These are phyloP conservation scores for Backusella australiensis DNA, from an alignment of 192 early-diverging fungal species.

Conservation along the genomic window DNA sequence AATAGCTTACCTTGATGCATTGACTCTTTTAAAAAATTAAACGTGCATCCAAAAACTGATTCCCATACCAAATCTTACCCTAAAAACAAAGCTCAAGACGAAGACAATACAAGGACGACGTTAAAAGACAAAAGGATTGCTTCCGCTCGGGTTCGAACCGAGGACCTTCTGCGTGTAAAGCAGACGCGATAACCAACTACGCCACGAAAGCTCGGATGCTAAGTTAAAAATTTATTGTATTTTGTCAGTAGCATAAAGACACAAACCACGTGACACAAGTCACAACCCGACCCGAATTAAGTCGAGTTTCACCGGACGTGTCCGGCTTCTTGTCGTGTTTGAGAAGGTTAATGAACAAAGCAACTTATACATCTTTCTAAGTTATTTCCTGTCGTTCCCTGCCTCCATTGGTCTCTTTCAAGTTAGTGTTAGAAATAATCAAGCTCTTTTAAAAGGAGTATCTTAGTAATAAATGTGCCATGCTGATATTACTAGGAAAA, in stretches of 20 bases:
- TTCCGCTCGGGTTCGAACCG: slow-evolving; percentile 47
- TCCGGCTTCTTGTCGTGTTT: neutral
- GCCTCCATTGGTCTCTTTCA: too few relatives aligned
- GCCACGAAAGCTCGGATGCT: slow-evolving; percentile 15
- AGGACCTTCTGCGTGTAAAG: slow-evolving; percentile 49
- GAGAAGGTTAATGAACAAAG: too few relatives aligned
- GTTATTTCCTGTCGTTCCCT: too few relatives aligned
- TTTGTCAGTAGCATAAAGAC: neutral
- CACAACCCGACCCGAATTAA: neutral
- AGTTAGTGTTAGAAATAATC: too few relatives aligned
- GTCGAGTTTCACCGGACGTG: neutral
- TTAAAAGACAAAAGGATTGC: slow-evolving; percentile 28
- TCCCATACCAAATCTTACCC: neutral
- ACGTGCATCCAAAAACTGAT: neutral
- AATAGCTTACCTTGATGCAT: too few relatives aligned
- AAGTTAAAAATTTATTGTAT: neutral
- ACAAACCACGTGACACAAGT: neutral
- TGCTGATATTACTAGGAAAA: too few relatives aligned
- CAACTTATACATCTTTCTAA: neutral
- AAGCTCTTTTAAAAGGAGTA: too few relatives aligned
- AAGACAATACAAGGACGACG: neutral
- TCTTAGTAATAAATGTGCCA: too few relatives aligned
- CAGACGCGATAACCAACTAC: slow-evolving; percentile 42
- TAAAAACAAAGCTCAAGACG: neutral
- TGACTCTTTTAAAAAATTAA: neutral